Percentiles rank a stretch among this genome's conserved stretches.
Evolutionary conservation across 2,329 filamentous ascomycete species (phyloP).

Genomic region (Pseudogymnoascus sp.): DNA sequence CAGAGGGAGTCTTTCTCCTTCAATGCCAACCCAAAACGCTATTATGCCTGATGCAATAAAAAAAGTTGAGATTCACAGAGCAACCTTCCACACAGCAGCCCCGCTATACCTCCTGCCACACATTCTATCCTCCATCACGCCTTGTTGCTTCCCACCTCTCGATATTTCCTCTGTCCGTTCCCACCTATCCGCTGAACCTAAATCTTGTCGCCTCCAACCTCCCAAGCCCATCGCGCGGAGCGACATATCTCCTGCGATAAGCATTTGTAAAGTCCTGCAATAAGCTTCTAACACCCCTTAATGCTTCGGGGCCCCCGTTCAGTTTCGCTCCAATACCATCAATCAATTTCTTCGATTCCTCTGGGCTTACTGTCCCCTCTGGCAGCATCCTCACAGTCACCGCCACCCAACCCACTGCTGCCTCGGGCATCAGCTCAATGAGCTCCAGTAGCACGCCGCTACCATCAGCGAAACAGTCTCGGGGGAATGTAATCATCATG

Average conservation of each 20-base stretch:
- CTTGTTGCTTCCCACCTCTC: background rate
- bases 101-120: background rate
- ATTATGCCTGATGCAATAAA: conserved; percentile 4
- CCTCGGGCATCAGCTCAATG: conserved; percentile 74
- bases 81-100: background rate
- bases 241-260: conserved; percentile 87
- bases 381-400: conserved; percentile 78
- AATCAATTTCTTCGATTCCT: conserved; percentile 74
- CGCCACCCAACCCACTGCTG: conserved; percentile 75
- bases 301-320: conserved; percentile 48
- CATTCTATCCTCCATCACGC: background rate
- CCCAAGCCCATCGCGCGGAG: conserved; percentile 85
- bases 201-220: conserved; percentile 80
- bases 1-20: background rate
- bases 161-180: background rate
- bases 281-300: conserved; percentile 71
- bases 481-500: conserved; percentile 98
- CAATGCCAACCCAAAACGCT: conserved; percentile 5
- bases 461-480: conserved; percentile 90
- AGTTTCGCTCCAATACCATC: conserved; percentile 72
- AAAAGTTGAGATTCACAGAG: conserved; percentile 8
- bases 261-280: conserved; percentile 95
- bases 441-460: conserved; percentile 84
- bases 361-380: conserved; percentile 65
- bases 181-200: conserved; percentile 48